Conservation (phyloP, 495 filamentous ascomycete species). For the Aspergillus cavernicola region DNA sequence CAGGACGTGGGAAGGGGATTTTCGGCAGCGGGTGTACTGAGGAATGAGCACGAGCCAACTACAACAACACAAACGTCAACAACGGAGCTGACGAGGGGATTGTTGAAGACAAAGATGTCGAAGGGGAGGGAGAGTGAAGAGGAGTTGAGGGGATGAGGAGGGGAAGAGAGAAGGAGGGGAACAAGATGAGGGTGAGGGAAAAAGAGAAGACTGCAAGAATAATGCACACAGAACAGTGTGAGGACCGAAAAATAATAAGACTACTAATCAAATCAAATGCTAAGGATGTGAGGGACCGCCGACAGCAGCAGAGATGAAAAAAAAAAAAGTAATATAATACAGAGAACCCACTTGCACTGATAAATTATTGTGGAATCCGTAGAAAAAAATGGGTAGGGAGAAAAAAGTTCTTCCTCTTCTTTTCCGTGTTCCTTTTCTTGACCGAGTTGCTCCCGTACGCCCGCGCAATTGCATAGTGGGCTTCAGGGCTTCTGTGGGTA, state of each 20-base stretch:
- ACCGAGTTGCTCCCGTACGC: conserved; percentile 15
- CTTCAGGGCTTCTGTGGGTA: conserved; percentile 32
- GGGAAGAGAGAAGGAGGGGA: conserved; percentile 17
- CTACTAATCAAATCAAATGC: conserved; percentile 7
- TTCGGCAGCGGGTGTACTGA: conserved; percentile 20
- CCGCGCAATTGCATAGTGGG: conserved; percentile 23
- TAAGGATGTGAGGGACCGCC: conserved; percentile 16
- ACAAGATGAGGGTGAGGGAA: conserved; percentile 20
- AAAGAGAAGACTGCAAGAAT: conserved; percentile 5
- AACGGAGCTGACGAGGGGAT: conserved; percentile 7
- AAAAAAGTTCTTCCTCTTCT: conserved; percentile 18
- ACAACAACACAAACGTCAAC: conserved; percentile 18
- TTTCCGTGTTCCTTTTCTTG: conserved; percentile 5
- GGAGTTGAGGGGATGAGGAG: conserved; percentile 16
- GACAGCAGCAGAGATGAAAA: conserved; percentile 12
- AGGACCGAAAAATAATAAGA: conserved; percentile 16
- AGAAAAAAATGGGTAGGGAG: conserved; percentile 14
- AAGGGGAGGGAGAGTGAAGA: conserved; percentile 21
- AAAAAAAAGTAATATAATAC: conserved; percentile 8
- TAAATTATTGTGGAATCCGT: conserved; percentile 18
- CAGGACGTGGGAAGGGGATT: conserved; percentile 18
- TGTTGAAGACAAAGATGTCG: conserved; percentile 14
- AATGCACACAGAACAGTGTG: conserved; percentile 2
- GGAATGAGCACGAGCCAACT: conserved; percentile 23
- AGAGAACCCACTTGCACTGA: conserved; percentile 5